phyloP scores from a whole-genome alignment of 2,329 filamentous ascomycete species.

The Eutypa lata region DNA sequence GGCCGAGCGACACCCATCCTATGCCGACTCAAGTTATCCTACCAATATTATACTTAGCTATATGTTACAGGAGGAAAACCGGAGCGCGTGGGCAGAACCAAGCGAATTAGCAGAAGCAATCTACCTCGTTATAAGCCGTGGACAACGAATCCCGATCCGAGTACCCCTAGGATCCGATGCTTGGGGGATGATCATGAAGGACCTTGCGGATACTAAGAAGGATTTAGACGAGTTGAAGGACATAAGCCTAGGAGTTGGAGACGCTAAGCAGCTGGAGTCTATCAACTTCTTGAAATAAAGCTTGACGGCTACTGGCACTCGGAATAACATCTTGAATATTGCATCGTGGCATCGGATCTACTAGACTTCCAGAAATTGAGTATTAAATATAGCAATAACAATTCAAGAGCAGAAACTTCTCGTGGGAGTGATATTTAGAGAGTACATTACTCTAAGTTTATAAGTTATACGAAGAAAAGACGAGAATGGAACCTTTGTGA shows the following conservation, averaged over 20 bases:
- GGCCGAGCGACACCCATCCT: conserved; percentile 36
- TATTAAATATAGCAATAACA: too few species aligned
- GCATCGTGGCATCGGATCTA: too few species aligned
- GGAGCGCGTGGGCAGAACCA: conserved; percentile 30
- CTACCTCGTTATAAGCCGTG: conserved; percentile 30
- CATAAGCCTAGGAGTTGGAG: conserved; percentile 23
- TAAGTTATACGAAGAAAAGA: too few species aligned
- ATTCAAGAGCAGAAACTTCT: too few species aligned
- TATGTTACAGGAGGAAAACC: conserved; percentile 20
- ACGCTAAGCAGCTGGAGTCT: conserved; percentile 10
- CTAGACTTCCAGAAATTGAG: too few species aligned
- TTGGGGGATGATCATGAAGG: conserved; percentile 30
- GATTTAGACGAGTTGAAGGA: conserved; percentile 34
- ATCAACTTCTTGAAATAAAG: conserved; percentile 5
- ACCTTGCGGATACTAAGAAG: conserved; percentile 25
- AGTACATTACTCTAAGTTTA: too few species aligned
- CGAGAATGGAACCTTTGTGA: too few species aligned
- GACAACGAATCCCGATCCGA: conserved; percentile 35
- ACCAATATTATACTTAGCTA: conserved; percentile 26
- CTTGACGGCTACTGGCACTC: too few species aligned
- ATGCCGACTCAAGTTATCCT: conserved; percentile 27
- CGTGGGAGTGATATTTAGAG: too few species aligned
- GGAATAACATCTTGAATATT: too few species aligned
- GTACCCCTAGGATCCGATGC: conserved; percentile 38
- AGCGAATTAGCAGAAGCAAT: conserved; percentile 34